Evolutionary conservation across 2,329 filamentous ascomycete genomes (phyloP).

Genomic region (Fusarium lateritium): DNA sequence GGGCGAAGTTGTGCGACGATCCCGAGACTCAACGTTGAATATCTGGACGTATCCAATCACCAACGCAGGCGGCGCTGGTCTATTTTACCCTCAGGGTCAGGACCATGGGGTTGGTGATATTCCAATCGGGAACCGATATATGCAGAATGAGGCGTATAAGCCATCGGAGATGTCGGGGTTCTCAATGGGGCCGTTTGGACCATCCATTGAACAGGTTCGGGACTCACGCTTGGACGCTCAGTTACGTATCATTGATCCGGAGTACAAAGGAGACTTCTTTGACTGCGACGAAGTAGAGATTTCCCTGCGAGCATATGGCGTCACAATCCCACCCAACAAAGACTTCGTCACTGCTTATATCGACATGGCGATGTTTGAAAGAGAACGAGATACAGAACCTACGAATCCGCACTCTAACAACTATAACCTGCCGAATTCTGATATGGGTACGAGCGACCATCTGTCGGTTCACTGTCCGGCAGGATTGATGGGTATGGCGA

Average conservation of each 20-base stretch:
- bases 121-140: background rate
- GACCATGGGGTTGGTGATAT: fast-evolving
- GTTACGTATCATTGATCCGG: background rate
- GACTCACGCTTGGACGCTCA: slow-evolving; percentile 3
- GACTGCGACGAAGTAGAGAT: slow-evolving; percentile 15
- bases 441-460: background rate
- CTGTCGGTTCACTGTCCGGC: background rate
- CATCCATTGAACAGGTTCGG: background rate
- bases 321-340: background rate
- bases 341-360: slow-evolving; percentile 11
- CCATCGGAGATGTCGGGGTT: slow-evolving; percentile 17
- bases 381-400: no score
- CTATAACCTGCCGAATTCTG: no score
- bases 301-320: slow-evolving; percentile 10
- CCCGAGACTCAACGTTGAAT: background rate
- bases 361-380: slow-evolving; percentile 20
- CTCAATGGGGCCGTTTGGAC: slow-evolving; percentile 11
- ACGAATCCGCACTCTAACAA: no score
- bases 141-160: background rate
- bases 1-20: background rate
- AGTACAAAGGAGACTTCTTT: slow-evolving; percentile 11
- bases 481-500: slow-evolving; percentile 11
- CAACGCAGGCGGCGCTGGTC: slow-evolving; percentile 8
- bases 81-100: background rate
- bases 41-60: slow-evolving; percentile 20